Base-by-base conservation (phyloP, 2,329 filamentous ascomycete genomes). In the Aspergillus candidus region DNA sequence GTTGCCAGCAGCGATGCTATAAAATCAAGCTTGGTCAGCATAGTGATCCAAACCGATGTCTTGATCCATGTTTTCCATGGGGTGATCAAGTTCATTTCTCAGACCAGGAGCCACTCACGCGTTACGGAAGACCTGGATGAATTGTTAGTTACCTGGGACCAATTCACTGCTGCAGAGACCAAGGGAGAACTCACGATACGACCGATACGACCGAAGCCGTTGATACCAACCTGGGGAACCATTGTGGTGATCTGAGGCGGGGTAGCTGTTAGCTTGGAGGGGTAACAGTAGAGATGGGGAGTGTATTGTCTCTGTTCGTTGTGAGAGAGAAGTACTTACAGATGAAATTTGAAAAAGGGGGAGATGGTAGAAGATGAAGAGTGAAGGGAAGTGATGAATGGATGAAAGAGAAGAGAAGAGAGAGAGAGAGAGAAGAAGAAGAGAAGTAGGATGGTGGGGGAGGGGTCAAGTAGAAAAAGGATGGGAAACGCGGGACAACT, bases 201-300 rank as follows among this genome's bases (percentile, higher is more conserved):
- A 68, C 93, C 93, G 76, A 98, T 98, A 76, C 93, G 90, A 78
- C 93, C 93, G 80, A 98, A 98, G 74, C 93, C 91, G 86, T 96
- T 97, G 85, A 95, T 96, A 73, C 89, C 89, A 71, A 94, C 88
- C 83, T 94, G 40, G 48, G 62, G 57, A 45, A 61, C 62, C 64
- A 66, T 67, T 50, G 57, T 67, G 56, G 50, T 54, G 48, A 37
- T 45, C 44, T 51, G 52, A 54, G 54, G 60, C 58, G 52, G 51
- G 52, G 55, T 53, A 59, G 45, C 38, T 54, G 55, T 64, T 54
- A 64, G 60, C 53, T 31, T 35, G 42, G 41, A 32, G 22, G n/a
- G 33, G 22, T 27, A 27, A 27, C 22, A 27, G 22, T 27, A 8
- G 22, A 27, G 6, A 6, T 3, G 22, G 22, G 22, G 22, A 7